These are phyloP conservation scores for Paraconiothyrium sp. DNA, from an alignment of 2,329 filamentous ascomycete species.

Conservation along the genomic window DNA sequence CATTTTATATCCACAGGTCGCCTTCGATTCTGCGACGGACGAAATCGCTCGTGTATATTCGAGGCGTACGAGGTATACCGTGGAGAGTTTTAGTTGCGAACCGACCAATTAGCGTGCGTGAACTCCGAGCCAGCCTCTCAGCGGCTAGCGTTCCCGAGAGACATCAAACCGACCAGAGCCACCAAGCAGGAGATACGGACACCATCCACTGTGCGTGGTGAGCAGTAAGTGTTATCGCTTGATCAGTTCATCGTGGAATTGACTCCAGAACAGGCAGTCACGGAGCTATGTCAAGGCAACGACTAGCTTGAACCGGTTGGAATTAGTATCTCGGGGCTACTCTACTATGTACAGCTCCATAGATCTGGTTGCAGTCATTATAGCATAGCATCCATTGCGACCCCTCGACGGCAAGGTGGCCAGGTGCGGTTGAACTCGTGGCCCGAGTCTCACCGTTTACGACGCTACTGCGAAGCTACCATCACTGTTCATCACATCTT, in stretches of 20 bases:
- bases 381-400: too few species aligned
- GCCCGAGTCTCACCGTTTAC: too few species aligned
- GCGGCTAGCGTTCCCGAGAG: conserved; percentile 1
- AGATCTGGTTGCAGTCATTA: too few species aligned
- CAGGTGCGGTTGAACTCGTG: too few species aligned
- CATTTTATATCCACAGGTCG: neutral
- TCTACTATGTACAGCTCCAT: too few species aligned
- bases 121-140: conserved; percentile 6
- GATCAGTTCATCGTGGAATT: neutral
- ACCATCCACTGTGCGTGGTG: neutral
- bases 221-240: neutral
- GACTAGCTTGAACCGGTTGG: too few species aligned
- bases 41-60: neutral
- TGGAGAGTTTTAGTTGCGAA: neutral
- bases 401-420: too few species aligned
- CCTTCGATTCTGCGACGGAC: neutral
- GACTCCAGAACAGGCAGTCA: too few species aligned
- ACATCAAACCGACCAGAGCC: neutral
- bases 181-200: neutral
- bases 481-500: too few species aligned
- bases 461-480: too few species aligned
- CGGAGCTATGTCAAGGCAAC: too few species aligned
- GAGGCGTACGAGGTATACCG: neutral
- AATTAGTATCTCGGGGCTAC: too few species aligned
- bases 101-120: conserved; percentile 9